These are phyloP conservation scores for Vanderwaltozyma yarrowii DNA, from an alignment of 805 yeast species.

Conservation along the genomic window DNA sequence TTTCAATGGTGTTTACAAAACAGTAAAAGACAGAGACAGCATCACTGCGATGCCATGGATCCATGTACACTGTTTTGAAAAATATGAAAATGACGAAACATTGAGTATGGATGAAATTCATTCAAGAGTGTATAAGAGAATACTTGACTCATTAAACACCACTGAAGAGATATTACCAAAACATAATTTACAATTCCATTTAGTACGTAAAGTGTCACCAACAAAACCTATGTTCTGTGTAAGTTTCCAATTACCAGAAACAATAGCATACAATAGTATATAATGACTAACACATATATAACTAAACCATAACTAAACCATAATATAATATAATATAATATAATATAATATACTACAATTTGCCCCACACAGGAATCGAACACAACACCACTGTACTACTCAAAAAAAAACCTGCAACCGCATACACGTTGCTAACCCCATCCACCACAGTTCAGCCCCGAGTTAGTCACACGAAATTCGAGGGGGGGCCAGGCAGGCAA, in stretches of 20 bases:
- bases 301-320: background rate
- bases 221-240: slow-evolving; percentile 95
- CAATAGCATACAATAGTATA: slow-evolving; percentile 5
- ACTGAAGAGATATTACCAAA: slow-evolving; percentile 40
- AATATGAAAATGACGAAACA: slow-evolving; percentile 66
- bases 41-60: slow-evolving; percentile 62
- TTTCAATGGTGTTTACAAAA: slow-evolving; percentile 35
- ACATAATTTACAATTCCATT: slow-evolving; percentile 50
- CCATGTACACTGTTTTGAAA: slow-evolving; percentile 89
- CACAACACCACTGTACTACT: no score
- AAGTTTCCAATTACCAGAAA: slow-evolving; percentile 54
- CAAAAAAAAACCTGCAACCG: no score
- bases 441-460: no score
- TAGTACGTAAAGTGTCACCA: slow-evolving; percentile 92
- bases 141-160: slow-evolving; percentile 34
- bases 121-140: slow-evolving; percentile 49
- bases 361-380: no score
- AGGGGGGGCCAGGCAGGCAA: no score
- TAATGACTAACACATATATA: background rate
- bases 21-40: slow-evolving; percentile 29
- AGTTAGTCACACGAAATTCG: no score
- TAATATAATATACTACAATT: no score
- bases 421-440: no score
- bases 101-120: slow-evolving; percentile 62
- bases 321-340: background rate